phyloP scores from a whole-genome alignment of 2,329 filamentous ascomycete species.

The Sphaerulina vaccinii region DNA sequence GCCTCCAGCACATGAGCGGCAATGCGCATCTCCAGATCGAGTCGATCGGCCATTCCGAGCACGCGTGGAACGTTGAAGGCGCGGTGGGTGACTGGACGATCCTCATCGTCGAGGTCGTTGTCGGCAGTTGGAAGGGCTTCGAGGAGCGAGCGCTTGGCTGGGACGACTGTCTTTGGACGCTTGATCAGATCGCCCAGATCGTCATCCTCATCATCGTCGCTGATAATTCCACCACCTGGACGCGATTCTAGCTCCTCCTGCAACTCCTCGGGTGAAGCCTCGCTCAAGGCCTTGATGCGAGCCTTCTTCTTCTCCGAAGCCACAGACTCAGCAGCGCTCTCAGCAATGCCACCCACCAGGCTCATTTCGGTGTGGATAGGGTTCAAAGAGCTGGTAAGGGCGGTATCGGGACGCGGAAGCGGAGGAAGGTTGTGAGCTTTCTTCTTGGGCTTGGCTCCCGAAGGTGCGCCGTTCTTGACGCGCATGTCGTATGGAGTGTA shows the following conservation, averaged over 20 bases:
- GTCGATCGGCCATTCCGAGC: background rate
- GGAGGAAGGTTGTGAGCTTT: conserved; percentile 11
- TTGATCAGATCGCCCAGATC: too few species aligned
- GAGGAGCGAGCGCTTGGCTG: too few species aligned
- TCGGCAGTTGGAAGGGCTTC: background rate
- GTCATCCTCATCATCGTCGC: too few species aligned
- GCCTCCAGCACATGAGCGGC: background rate
- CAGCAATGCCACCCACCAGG: conserved; percentile 8
- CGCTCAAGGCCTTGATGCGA: too few species aligned
- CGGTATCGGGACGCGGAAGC: conserved; percentile 13
- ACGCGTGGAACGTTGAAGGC: background rate
- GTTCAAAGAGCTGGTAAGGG: background rate
- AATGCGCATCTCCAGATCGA: background rate
- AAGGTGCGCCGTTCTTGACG: conserved; percentile 32
- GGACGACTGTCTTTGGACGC: too few species aligned
- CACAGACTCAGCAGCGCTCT: conserved; percentile 11
- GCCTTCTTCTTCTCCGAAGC: background rate
- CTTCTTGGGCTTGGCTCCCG: conserved; percentile 19
- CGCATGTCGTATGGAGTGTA: conserved; percentile 32
- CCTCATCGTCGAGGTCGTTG: too few species aligned
- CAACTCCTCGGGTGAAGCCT: background rate
- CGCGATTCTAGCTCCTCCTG: background rate
- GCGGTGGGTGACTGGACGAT: background rate
- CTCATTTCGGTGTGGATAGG: conserved; percentile 14
- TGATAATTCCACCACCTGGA: too few species aligned